Conservation (phyloP, 257 asterid genomes). For the Coffea canephora region DNA sequence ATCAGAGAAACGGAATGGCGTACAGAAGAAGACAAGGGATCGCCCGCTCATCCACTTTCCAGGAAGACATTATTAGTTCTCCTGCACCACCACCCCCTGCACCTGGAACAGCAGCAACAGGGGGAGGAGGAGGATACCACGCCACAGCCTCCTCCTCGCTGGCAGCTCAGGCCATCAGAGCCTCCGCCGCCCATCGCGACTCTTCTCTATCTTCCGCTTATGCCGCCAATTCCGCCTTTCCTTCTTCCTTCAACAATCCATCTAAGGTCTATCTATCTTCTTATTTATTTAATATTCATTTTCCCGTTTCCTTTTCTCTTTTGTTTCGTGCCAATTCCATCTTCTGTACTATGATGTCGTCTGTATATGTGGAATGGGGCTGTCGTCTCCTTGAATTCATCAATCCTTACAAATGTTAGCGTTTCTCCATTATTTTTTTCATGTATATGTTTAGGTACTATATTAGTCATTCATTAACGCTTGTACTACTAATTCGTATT, state of each 20-base stretch:
- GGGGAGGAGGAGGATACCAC: too few relatives aligned
- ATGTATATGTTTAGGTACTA: too few relatives aligned
- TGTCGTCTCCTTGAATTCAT: too few relatives aligned
- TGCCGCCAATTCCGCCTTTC: slow-evolving; percentile 19
- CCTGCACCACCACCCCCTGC: neutral
- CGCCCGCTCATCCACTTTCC: slow-evolving; percentile 54
- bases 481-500: too few relatives aligned
- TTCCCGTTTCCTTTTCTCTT: neutral
- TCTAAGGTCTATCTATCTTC: slow-evolving; percentile 23
- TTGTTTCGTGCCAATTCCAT: neutral
- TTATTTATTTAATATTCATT: neutral
- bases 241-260: slow-evolving; percentile 27
- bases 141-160: slow-evolving; percentile 26
- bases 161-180: slow-evolving; percentile 70
- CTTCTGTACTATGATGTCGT: too few relatives aligned
- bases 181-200: slow-evolving; percentile 55
- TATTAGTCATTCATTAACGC: too few relatives aligned
- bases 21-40: slow-evolving; percentile 59
- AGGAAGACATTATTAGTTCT: slow-evolving; percentile 35
- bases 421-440: too few relatives aligned
- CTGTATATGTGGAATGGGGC: too few relatives aligned
- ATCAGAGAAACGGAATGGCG: slow-evolving; percentile 32
- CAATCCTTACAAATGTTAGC: too few relatives aligned
- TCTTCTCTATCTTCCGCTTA: slow-evolving; percentile 44
- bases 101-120: neutral